These are phyloP conservation scores for Fulvia fulva DNA, from an alignment of 2,329 filamentous ascomycete genomes.

Conservation along the genomic window DNA sequence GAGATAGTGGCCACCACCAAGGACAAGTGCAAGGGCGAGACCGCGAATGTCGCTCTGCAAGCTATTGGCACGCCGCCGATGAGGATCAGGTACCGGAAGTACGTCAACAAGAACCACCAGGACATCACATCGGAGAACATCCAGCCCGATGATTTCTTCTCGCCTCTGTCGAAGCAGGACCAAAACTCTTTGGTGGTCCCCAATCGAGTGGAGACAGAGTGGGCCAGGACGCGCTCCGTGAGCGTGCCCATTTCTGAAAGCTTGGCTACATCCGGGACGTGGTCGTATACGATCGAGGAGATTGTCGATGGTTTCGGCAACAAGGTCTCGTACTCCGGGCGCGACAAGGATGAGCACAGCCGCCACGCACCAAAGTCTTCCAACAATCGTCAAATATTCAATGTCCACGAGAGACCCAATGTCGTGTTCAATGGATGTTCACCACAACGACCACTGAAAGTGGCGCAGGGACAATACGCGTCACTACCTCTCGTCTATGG, in stretches of 20 bases:
- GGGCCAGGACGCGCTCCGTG: slow-evolving; percentile 73
- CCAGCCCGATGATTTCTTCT: slow-evolving; percentile 80
- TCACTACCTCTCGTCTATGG: slow-evolving; percentile 69
- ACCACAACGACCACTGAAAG: slow-evolving; percentile 73
- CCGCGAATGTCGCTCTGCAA: slow-evolving; percentile 79
- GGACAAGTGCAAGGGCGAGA: slow-evolving; percentile 77
- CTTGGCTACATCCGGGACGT: slow-evolving; percentile 71
- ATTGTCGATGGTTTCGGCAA: slow-evolving; percentile 91
- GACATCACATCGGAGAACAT: slow-evolving; percentile 90
- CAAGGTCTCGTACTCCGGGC: slow-evolving; percentile 66
- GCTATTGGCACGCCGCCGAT: slow-evolving; percentile 86
- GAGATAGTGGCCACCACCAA: slow-evolving; percentile 62
- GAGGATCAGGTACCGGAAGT: slow-evolving; percentile 86
- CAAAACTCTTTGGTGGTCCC: slow-evolving; percentile 51
- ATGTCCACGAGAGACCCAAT: slow-evolving; percentile 80
- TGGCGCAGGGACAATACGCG: slow-evolving; percentile 67
- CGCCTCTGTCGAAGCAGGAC: slow-evolving; percentile 64
- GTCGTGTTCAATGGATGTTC: slow-evolving; percentile 71
- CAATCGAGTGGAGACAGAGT: slow-evolving; percentile 65
- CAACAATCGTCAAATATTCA: slow-evolving; percentile 70
- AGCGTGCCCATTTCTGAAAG: slow-evolving; percentile 86
- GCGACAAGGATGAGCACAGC: slow-evolving; percentile 62
- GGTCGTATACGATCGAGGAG: slow-evolving; percentile 88
- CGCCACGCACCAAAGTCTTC: slow-evolving; percentile 42
- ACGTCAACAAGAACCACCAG: slow-evolving; percentile 76